Evolutionary conservation across 257 asterid species (phyloP).

Genomic region (Eucommia ulmoides): DNA sequence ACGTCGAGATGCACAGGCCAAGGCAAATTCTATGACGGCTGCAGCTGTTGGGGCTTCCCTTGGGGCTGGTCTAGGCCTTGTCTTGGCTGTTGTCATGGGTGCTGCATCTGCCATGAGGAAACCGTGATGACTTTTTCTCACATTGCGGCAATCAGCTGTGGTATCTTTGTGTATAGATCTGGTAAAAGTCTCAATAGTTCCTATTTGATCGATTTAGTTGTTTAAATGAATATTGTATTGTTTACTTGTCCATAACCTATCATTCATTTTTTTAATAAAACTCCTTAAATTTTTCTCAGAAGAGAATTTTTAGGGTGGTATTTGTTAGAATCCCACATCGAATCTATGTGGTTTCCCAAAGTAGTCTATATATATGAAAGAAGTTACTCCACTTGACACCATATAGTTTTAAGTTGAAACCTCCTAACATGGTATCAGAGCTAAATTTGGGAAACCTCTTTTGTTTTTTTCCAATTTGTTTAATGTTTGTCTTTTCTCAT

Average conservation of each 20-base stretch:
- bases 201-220: not conserved
- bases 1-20: conserved; percentile 39
- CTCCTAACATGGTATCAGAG: too few relatives aligned
- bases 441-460: too few relatives aligned
- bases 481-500: too few relatives aligned
- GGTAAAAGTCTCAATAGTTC: not conserved
- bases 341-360: too few relatives aligned
- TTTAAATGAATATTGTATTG: not conserved
- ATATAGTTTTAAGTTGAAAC: too few relatives aligned
- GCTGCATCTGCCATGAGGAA: conserved; percentile 96
- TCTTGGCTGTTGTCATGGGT: conserved; percentile 91
- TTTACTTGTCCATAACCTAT: not conserved
- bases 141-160: not conserved
- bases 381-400: too few relatives aligned
- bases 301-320: too few relatives aligned
- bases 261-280: not conserved
- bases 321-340: too few relatives aligned
- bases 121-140: conserved; percentile 33
- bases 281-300: too few relatives aligned
- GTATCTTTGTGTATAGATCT: conserved; percentile 10
- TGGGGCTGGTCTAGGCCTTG: conserved; percentile 91
- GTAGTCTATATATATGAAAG: too few relatives aligned
- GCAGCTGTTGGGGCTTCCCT: conserved; percentile 94
- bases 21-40: conserved; percentile 43
- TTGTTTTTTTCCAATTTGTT: too few relatives aligned